These are phyloP conservation scores for Breynia disticha DNA, from an alignment of 441 rosid species.

Conservation along the genomic window DNA sequence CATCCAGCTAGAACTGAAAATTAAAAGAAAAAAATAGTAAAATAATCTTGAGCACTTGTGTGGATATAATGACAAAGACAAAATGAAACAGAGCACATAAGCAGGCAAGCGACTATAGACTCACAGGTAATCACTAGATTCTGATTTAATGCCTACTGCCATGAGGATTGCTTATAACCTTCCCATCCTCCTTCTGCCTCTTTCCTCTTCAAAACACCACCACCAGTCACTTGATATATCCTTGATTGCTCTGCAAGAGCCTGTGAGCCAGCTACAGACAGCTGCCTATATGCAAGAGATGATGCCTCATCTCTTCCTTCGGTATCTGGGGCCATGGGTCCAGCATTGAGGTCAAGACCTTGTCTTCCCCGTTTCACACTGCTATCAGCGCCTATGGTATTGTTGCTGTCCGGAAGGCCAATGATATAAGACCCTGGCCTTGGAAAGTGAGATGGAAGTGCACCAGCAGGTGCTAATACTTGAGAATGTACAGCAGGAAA, in stretches of 20 bases:
- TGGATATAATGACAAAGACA: slow-evolving; percentile 10
- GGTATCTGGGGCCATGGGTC: slow-evolving; percentile 28
- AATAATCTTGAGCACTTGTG: slow-evolving; percentile 16
- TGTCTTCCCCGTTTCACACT: slow-evolving; percentile 34
- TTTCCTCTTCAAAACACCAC: slow-evolving; percentile 31
- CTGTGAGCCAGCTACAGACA: slow-evolving; percentile 23
- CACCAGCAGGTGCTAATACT: slow-evolving; percentile 25
- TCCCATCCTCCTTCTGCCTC: slow-evolving; percentile 47
- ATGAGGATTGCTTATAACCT: slow-evolving; percentile 30
- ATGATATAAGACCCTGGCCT: slow-evolving; percentile 32
- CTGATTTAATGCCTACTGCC: slow-evolving; percentile 20
- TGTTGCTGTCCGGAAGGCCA: slow-evolving; percentile 18
- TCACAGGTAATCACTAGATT: neutral
- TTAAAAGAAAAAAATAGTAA: slow-evolving; percentile 23
- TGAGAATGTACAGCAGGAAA: slow-evolving; percentile 30
- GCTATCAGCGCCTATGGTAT: slow-evolving; percentile 14
- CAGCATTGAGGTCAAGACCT: slow-evolving; percentile 35
- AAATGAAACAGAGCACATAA: neutral
- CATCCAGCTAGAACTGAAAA: slow-evolving; percentile 23
- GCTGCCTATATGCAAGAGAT: slow-evolving; percentile 20
- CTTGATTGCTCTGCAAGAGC: slow-evolving; percentile 23
- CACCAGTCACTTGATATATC: slow-evolving; percentile 24
- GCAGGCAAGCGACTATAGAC: neutral
- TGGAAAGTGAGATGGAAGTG: slow-evolving; percentile 24
- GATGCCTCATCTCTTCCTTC: slow-evolving; percentile 29